phyloP scores from a whole-genome alignment of 495 filamentous ascomycete species.

The Tuber borchii region DNA sequence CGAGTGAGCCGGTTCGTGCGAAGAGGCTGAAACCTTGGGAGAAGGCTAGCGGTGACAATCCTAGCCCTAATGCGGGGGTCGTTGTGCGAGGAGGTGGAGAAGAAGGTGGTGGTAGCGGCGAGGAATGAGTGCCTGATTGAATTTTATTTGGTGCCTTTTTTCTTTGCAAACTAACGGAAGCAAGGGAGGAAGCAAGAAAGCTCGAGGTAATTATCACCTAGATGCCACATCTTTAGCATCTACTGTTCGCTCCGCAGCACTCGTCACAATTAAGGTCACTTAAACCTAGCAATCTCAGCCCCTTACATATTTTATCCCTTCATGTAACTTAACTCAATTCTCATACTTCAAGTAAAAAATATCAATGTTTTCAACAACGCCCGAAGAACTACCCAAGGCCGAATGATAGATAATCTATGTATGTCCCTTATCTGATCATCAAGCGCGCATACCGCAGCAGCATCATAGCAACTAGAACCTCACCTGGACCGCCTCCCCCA shows the following conservation, averaged over 20 bases:
- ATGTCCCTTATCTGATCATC: background rate
- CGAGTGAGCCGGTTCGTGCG: conserved; percentile 45
- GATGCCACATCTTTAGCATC: background rate
- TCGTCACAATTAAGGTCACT: background rate
- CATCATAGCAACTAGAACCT: background rate
- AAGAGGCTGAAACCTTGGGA: conserved; percentile 79
- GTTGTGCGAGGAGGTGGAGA: background rate
- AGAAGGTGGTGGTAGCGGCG: background rate
- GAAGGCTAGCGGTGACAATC: conserved; percentile 27
- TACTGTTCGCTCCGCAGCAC: background rate
- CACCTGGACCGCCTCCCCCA: background rate
- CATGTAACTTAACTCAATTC: background rate
- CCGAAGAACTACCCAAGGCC: background rate
- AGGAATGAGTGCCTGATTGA: background rate
- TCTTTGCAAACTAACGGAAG: background rate
- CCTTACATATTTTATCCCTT: background rate
- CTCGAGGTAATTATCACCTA: background rate
- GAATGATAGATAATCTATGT: background rate
- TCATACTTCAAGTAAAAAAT: background rate
- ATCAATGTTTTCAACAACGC: background rate
- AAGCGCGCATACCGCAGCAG: background rate
- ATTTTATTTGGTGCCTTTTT: background rate
- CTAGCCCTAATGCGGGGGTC: background rate
- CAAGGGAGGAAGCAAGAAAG: background rate
- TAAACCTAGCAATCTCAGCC: background rate